These are phyloP conservation scores for Chaetomidium leptoderma DNA, from an alignment of 495 filamentous ascomycete genomes.

Conservation along the genomic window DNA sequence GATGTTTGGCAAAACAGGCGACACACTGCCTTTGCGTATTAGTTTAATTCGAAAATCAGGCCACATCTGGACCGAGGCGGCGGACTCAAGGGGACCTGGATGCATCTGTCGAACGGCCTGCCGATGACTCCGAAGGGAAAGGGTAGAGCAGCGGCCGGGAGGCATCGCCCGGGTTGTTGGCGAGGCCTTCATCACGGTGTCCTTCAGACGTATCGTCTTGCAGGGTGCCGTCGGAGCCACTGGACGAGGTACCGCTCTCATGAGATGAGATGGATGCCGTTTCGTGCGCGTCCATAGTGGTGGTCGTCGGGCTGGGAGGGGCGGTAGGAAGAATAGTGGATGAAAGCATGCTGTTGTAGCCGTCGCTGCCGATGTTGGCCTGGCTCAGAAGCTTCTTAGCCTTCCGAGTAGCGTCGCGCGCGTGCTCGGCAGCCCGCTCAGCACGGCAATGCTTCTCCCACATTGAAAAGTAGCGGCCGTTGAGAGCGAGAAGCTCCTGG, in stretches of 20 bases:
- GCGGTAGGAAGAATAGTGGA: constrained; percentile 29
- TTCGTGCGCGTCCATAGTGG: constrained; percentile 13
- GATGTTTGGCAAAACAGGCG: background rate
- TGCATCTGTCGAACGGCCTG: constrained; percentile 17
- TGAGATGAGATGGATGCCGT: constrained; percentile 21
- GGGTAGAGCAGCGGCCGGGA: constrained; percentile 17
- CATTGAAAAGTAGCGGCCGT: constrained; percentile 84
- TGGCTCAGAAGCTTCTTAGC: constrained; percentile 51
- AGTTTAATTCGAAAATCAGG: background rate
- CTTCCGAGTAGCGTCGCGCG: constrained; percentile 52
- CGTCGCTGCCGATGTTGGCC: constrained; percentile 38
- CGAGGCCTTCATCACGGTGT: background rate
- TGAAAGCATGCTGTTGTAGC: constrained; percentile 34
- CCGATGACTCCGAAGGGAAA: constrained; percentile 12
- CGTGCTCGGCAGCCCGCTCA: constrained; percentile 75
- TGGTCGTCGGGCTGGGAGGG: constrained; percentile 17
- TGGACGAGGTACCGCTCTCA: constrained; percentile 18
- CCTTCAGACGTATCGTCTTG: constrained; percentile 23
- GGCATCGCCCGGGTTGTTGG: constrained; percentile 1
- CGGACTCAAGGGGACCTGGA: background rate
- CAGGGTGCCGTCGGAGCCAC: constrained; percentile 29
- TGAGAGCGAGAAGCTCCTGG: constrained; percentile 69
- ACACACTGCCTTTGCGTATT: background rate
- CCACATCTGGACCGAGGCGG: background rate
- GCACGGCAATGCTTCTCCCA: constrained; percentile 94